These are phyloP conservation scores for Suillus bovinus DNA, from an alignment of 768 basidiomycete species.

Conservation along the genomic window DNA sequence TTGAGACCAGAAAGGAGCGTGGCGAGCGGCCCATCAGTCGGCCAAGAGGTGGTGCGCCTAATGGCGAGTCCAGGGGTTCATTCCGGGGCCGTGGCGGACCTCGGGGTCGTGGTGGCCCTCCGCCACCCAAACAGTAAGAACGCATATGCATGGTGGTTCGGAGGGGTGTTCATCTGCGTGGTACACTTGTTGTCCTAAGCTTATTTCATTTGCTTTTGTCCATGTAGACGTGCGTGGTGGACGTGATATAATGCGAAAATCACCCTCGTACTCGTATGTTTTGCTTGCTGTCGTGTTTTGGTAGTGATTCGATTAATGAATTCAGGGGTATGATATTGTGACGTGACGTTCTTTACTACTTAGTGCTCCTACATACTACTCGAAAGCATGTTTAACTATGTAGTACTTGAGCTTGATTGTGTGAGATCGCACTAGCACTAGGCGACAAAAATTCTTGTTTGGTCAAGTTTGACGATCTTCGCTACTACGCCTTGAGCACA, in stretches of 20 bases:
- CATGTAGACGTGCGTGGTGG: conserved; percentile 9
- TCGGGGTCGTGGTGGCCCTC: conserved; percentile 42
- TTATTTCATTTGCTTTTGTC: conserved; percentile 9
- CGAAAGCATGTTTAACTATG: not conserved
- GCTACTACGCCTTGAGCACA: not conserved
- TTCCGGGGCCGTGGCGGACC: conserved; percentile 48
- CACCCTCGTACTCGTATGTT: conserved; percentile 3
- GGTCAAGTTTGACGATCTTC: conserved; percentile 1
- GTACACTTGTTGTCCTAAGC: conserved; percentile 7
- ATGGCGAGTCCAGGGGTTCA: conserved; percentile 47
- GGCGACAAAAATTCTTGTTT: not conserved
- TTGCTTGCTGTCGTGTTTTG: conserved; percentile 3
- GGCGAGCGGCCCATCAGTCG: conserved; percentile 71
- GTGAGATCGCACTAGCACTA: too few relatives aligned
- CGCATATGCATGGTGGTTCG: not conserved
- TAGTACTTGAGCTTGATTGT: not conserved
- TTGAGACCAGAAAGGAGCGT: conserved; percentile 92
- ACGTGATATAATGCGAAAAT: conserved; percentile 4
- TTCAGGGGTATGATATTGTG: not conserved
- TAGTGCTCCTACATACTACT: not conserved
- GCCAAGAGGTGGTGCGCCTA: conserved; percentile 63
- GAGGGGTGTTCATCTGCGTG: conserved; percentile 4
- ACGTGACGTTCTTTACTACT: not conserved
- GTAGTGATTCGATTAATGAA: conserved; percentile 3
- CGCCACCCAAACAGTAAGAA: conserved; percentile 25